Percentiles rank a stretch among this genome's conserved stretches.
phyloP scores from a whole-genome alignment of 352 stramenopile genomes.

The Globisporangium parvum region DNA sequence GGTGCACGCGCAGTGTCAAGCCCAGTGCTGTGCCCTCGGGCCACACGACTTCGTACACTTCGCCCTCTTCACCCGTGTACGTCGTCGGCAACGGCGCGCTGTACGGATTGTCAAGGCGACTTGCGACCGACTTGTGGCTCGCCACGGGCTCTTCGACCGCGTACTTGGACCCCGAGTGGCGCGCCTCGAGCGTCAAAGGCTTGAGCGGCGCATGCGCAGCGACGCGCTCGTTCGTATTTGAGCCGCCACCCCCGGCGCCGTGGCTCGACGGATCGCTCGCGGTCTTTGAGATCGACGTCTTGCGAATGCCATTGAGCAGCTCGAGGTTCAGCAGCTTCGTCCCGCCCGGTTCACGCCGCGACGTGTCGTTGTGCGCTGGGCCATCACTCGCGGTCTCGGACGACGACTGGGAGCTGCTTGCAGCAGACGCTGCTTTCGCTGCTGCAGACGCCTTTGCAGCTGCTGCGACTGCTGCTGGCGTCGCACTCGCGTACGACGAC shows the following conservation, averaged over 20 bases:
- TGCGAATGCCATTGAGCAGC: slow-evolving; percentile 24
- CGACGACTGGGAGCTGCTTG: slow-evolving; percentile 4
- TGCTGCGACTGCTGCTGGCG: slow-evolving; percentile 4
- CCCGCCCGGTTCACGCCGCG: slow-evolving; percentile 23
- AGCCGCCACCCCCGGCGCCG: too few relatives aligned
- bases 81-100: slow-evolving; percentile 11
- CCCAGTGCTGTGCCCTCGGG: slow-evolving; percentile 58
- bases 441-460: slow-evolving; percentile 5
- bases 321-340: slow-evolving; percentile 42
- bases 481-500: slow-evolving; percentile 8
- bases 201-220: slow-evolving; percentile 24
- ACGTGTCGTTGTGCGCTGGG: neutral
- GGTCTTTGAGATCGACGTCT: slow-evolving; percentile 32
- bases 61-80: slow-evolving; percentile 32
- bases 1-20: slow-evolving; percentile 61
- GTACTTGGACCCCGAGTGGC: slow-evolving; percentile 17
- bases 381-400: neutral
- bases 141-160: slow-evolving; percentile 12
- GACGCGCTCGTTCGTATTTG: slow-evolving; percentile 11
- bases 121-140: slow-evolving; percentile 2
- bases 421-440: slow-evolving; percentile 5
- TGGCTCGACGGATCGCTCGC: slow-evolving; percentile 26
- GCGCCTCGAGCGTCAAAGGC: slow-evolving; percentile 29
- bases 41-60: slow-evolving; percentile 74
- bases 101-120: slow-evolving; percentile 1